phyloP scores from a whole-genome alignment of 805 yeast species.

The Saccharomycopsis lassenensis region DNA sequence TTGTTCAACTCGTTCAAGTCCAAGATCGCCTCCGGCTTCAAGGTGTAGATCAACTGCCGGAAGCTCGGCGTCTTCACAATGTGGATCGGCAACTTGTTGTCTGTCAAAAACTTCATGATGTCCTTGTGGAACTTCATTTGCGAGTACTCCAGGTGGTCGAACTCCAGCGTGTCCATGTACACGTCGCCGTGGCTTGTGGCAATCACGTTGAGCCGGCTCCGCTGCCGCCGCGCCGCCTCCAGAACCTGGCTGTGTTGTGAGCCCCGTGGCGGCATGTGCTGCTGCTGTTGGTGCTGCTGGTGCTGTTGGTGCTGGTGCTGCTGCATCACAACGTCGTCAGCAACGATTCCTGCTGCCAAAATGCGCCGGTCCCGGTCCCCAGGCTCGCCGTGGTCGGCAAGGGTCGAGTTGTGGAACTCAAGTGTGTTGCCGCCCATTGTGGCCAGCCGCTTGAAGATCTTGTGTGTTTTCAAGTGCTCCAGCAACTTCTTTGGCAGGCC shows the following conservation, averaged over 20 bases:
- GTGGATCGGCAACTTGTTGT: slow-evolving; percentile 38
- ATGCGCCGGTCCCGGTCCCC: no score
- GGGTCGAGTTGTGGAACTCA: slow-evolving; percentile 5
- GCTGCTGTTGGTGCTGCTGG: neutral
- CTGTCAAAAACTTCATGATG: slow-evolving; percentile 37
- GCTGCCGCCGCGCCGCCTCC: neutral
- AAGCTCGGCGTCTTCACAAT: slow-evolving; percentile 40
- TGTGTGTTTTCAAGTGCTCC: slow-evolving; percentile 47
- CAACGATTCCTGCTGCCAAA: neutral
- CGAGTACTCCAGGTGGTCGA: slow-evolving; percentile 24
- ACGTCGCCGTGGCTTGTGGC: no score
- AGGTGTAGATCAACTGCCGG: slow-evolving; percentile 39
- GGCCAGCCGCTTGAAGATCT: slow-evolving; percentile 31
- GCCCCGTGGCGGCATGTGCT: neutral
- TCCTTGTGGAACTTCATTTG: slow-evolving; percentile 39
- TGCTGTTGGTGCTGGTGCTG: slow-evolving; percentile 1
- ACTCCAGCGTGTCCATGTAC: slow-evolving; percentile 8
- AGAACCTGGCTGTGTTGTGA: neutral
- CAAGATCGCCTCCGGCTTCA: slow-evolving; percentile 35
- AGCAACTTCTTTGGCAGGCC: slow-evolving; percentile 50
- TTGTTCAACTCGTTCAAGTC: slow-evolving; percentile 38
- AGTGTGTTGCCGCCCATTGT: no score
- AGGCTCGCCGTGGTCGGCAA: no score
- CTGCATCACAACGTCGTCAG: neutral
- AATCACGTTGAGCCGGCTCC: no score